Percentiles rank a stretch among this genome's conserved stretches.
phyloP scores from a whole-genome alignment of 768 basidiomycete species.

The Cystofilobasidium macerans region DNA sequence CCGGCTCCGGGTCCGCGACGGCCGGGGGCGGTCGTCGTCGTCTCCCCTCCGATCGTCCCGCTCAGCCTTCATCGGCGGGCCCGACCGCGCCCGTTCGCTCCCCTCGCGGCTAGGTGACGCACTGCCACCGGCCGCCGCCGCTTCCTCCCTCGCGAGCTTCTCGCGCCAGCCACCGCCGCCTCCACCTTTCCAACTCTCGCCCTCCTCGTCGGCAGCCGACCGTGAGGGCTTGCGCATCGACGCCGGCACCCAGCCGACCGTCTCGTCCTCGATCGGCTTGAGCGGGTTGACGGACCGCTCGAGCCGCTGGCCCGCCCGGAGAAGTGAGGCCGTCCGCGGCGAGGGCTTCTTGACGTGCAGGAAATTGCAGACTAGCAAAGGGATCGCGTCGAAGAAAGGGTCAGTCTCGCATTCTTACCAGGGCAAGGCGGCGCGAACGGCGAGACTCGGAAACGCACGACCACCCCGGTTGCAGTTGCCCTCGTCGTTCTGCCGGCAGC shows the following conservation, averaged over 20 bases:
- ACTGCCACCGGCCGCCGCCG: too few relatives aligned
- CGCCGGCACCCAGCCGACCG: conserved; percentile 21
- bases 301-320: conserved; percentile 70
- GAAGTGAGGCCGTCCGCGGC: conserved; percentile 63
- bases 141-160: too few relatives aligned
- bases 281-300: conserved; percentile 44
- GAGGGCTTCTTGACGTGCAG: conserved; percentile 90
- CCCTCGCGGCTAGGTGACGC: too few relatives aligned
- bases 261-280: conserved; percentile 5
- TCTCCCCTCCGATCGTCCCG: too few relatives aligned
- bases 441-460: conserved; percentile 31
- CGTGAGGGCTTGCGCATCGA: neutral
- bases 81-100: too few relatives aligned
- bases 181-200: neutral
- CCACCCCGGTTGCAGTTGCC: conserved; percentile 91
- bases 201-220: neutral
- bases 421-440: neutral
- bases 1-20: neutral
- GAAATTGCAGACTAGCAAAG: conserved; percentile 93
- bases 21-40: too few relatives aligned
- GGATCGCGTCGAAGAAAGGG: neutral
- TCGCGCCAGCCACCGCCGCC: too few relatives aligned
- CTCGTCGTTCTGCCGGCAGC: conserved; percentile 96
- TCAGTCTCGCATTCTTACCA: neutral
- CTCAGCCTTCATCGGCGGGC: too few relatives aligned